Evolutionary conservation across 768 basidiomycete genomes (phyloP).

Genomic region (Amanita pallidorosea): DNA sequence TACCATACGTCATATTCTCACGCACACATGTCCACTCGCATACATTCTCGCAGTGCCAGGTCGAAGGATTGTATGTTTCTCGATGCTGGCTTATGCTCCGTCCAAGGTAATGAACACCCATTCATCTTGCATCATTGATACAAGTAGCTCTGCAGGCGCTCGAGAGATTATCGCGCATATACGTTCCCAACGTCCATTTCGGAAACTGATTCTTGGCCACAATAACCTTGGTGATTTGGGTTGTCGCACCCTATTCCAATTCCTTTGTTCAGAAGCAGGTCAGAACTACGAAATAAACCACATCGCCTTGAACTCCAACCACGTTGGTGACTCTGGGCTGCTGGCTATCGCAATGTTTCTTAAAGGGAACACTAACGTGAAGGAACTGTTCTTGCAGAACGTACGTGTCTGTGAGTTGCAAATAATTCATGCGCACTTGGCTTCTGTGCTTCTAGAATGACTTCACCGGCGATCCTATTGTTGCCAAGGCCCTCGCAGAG

Average conservation of each 20-base stretch:
- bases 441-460: slow-evolving; percentile 14
- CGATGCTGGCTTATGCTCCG: slow-evolving; percentile 16
- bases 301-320: slow-evolving; percentile 47
- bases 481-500: slow-evolving; percentile 27
- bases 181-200: slow-evolving; percentile 32
- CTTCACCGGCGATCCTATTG: slow-evolving; percentile 20
- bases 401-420: slow-evolving; percentile 24
- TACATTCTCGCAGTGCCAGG: background rate
- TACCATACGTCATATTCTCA: background rate
- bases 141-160: slow-evolving; percentile 28
- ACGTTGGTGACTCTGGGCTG: slow-evolving; percentile 45
- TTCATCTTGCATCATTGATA: background rate
- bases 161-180: slow-evolving; percentile 37
- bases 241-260: slow-evolving; percentile 40
- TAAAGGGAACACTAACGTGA: slow-evolving; percentile 30
- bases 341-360: slow-evolving; percentile 43
- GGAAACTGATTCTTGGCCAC: slow-evolving; percentile 42
- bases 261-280: slow-evolving; percentile 38
- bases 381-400: slow-evolving; percentile 44
- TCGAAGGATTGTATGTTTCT: slow-evolving; percentile 14
- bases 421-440: background rate
- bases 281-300: slow-evolving; percentile 35
- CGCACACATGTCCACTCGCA: background rate
- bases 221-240: slow-evolving; percentile 52
- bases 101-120: slow-evolving; percentile 12